phyloP scores from a whole-genome alignment of 1,284 basidiomycete species.

The Sphagnurus paluster region DNA sequence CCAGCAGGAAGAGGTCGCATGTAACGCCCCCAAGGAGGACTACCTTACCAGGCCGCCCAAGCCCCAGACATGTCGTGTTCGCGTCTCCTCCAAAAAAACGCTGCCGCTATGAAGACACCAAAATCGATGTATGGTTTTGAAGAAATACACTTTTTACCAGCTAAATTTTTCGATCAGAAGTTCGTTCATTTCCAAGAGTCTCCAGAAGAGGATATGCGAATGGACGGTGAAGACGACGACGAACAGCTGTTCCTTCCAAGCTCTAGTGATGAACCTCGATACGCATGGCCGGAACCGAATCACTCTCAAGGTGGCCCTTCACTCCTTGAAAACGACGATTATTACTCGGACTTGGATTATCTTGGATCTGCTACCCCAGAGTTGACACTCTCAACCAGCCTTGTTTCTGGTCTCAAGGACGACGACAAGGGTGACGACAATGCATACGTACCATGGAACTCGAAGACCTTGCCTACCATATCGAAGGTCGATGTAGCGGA shows the following conservation, averaged over 20 bases:
- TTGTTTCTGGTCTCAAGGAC: not conserved
- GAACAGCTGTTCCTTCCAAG: slow-evolving; percentile 9
- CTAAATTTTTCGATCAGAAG: not conserved
- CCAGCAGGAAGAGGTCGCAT: not conserved
- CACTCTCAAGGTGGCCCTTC: not conserved
- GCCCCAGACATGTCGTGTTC: slow-evolving; percentile 1
- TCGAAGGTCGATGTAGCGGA: not conserved
- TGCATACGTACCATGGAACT: not conserved
- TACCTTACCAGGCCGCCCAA: slow-evolving; percentile 1
- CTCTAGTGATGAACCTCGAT: slow-evolving; percentile 1
- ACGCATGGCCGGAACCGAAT: not conserved
- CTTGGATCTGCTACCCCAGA: slow-evolving; percentile 26
- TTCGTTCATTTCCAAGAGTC: slow-evolving; percentile 1
- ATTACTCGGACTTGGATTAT: slow-evolving; percentile 32
- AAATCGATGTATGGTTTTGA: slow-evolving; percentile 3
- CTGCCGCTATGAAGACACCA: not conserved
- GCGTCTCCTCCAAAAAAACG: slow-evolving; percentile 9
- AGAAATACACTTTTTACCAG: not conserved
- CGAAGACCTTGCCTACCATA: not conserved
- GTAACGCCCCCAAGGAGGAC: not conserved
- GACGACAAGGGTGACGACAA: no score
- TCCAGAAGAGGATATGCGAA: no score
- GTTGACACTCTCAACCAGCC: slow-evolving; percentile 8
- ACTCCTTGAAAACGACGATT: slow-evolving; percentile 26
- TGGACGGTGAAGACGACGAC: not conserved